These are phyloP conservation scores for Diaporthe ampelina DNA, from an alignment of 2,329 filamentous ascomycete species.

Conservation along the genomic window DNA sequence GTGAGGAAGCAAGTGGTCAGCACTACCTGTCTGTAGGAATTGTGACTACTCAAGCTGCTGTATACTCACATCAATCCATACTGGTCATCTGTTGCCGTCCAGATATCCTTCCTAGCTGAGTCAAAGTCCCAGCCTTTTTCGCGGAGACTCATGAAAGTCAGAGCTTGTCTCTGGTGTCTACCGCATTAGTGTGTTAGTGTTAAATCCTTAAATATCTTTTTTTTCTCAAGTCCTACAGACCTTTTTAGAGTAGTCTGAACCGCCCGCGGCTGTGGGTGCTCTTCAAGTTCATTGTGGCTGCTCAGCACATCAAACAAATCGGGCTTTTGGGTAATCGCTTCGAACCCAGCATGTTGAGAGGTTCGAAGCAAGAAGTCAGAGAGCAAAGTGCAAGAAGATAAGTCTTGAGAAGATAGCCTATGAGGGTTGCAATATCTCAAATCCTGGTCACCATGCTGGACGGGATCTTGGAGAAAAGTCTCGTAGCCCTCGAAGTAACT, in stretches of 20 bases:
- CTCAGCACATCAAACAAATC: conserved; percentile 43
- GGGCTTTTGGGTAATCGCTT: neutral
- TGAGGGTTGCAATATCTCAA: conserved; percentile 37
- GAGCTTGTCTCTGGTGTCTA: conserved; percentile 60
- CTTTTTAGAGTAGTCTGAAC: conserved; percentile 46
- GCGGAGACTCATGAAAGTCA: conserved; percentile 57
- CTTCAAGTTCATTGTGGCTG: conserved; percentile 46
- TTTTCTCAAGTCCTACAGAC: conserved; percentile 39
- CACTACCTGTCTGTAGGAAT: neutral
- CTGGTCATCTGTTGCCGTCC: conserved; percentile 48
- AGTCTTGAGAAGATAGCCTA: neutral
- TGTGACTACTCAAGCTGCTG: too few species aligned
- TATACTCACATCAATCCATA: conserved; percentile 44
- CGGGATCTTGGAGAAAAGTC: conserved; percentile 25
- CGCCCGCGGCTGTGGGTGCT: conserved; percentile 47
- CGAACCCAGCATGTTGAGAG: neutral
- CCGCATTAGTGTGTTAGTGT: conserved; percentile 17
- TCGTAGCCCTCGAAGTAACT: conserved; percentile 29
- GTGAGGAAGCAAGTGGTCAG: neutral
- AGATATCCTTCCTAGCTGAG: conserved; percentile 49
- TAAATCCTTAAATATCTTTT: neutral
- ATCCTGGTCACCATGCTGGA: neutral
- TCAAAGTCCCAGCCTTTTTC: conserved; percentile 55
- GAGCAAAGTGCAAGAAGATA: neutral
- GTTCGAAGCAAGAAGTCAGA: neutral